Percentiles rank a stretch among this genome's conserved stretches.
phyloP scores from a whole-genome alignment of 75 land plant species.

The Pinus tabuliformis region DNA sequence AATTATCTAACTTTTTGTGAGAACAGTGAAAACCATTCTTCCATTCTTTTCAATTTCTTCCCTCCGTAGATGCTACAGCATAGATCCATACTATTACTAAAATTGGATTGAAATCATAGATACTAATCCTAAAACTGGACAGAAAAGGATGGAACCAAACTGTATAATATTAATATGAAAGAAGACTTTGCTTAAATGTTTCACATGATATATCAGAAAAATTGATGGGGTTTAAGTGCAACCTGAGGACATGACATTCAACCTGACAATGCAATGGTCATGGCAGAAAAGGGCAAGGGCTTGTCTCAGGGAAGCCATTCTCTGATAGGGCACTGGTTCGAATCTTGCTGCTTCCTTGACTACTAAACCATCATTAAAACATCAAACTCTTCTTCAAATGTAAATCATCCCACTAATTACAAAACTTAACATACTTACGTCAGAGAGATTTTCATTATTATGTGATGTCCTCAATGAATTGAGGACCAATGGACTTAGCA shows the following conservation, averaged over 20 bases:
- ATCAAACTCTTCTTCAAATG: no score
- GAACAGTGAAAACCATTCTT: slow-evolving; percentile 45
- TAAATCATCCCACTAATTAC: no score
- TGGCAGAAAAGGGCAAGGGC: slow-evolving; percentile 63
- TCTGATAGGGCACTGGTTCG: slow-evolving; percentile 20
- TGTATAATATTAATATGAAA: no score
- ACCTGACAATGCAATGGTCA: slow-evolving; percentile 61
- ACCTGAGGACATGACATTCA: slow-evolving; percentile 60
- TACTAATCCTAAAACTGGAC: not conserved
- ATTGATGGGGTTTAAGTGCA: not conserved
- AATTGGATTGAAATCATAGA: not conserved
- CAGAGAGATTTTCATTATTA: slow-evolving; percentile 29
- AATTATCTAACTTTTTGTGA: no score
- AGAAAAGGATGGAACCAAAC: not conserved
- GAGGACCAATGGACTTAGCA: no score
- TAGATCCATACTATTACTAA: not conserved
- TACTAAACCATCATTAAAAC: not conserved
- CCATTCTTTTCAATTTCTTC: slow-evolving; percentile 68
- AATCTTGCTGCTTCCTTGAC: slow-evolving; percentile 37
- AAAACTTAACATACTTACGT: no score
- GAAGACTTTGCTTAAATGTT: no score
- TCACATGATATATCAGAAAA: not conserved
- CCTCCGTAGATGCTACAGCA: slow-evolving; percentile 46
- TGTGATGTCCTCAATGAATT: no score
- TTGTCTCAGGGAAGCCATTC: slow-evolving; percentile 21